A percentile compares a stretch with the other conserved stretches of the same genome.
Evolutionary conservation across 169 alveolate genomes (phyloP).

Genomic region (Sarcocystis neurona): DNA sequence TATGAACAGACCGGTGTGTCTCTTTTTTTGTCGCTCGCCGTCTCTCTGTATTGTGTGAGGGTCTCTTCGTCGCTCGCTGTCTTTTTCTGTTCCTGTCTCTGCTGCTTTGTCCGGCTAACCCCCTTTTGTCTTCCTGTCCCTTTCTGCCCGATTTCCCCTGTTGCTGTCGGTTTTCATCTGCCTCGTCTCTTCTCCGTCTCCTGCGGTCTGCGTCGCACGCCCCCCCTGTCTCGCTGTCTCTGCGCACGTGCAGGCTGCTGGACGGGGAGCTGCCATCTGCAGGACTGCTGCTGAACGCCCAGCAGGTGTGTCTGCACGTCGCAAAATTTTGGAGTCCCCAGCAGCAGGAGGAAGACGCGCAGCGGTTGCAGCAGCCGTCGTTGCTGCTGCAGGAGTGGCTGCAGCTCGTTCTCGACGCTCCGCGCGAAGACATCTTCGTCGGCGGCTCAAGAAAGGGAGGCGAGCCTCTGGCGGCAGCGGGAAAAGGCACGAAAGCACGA

Average conservation of each 20-base stretch:
- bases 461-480: constrained; percentile 3
- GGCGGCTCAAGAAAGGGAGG: constrained; percentile 50
- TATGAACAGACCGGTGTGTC: too few species aligned
- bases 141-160: too few species aligned
- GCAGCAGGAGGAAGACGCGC: too few species aligned
- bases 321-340: background rate
- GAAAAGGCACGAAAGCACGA: background rate
- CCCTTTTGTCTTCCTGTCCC: too few species aligned
- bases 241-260: constrained; percentile 45
- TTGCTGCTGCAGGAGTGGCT: constrained; percentile 23
- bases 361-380: constrained; percentile 18
- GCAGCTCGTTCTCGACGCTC: constrained; percentile 42
- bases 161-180: too few species aligned
- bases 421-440: constrained; percentile 55
- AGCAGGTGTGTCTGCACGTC: constrained; percentile 58
- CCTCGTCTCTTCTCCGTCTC: too few species aligned
- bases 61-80: too few species aligned
- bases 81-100: too few species aligned
- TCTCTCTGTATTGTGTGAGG: too few species aligned
- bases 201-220: too few species aligned
- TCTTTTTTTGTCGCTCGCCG: too few species aligned
- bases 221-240: background rate
- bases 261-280: constrained; percentile 45
- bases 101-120: too few species aligned
- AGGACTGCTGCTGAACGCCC: constrained; percentile 61